Evolutionary conservation across 2,329 filamentous ascomycete genomes (phyloP), one percentile per base, ranked within the genome.

Genomic region (Elsinoe fawcettii): DNA sequence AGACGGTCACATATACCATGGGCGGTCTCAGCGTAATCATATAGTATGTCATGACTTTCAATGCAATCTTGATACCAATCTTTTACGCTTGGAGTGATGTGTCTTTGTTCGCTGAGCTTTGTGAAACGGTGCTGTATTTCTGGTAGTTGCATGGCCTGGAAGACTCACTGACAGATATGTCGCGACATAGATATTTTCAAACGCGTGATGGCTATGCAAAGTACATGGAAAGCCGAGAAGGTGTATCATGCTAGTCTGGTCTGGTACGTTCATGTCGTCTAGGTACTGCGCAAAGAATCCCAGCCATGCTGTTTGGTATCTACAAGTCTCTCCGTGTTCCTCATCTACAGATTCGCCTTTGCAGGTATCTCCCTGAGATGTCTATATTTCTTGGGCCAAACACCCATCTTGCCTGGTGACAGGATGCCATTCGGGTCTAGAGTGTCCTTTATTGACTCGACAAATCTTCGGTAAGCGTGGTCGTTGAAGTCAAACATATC

Each of bases 401-500:
- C 39, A 18, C 49, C 49, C 49, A 53, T 53, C 49, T 53, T 53
- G 9, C 49, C 49, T 5, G 65, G 65, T 7, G 65, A 64, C 4
- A 67, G 39, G 32, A 67, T 69, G 1, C 69, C 66, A 27, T 69
- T 70, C 0, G 75, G 74, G 55, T 77, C 75, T 16, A 77, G 59
- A 0, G 70, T 67, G 36, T 77, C 71, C 65, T 78, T 77, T 18
- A 77, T 64, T 6, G 62, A 67, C 63, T 76, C 71, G 53, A 76
- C 76, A 49, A 77, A 70, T 46, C 68, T 67, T 70, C 74, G 72
- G 51, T 74, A 62, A 9, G 71, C 70, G 39, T 71, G 69, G 36
- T 73, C 63, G 55, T 75, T 75, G 67, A 71, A 77, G 58, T 69
- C 73, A 58, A 78, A 78, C 4, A 74, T 76, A 25, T 53, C 49